Evolutionary conservation across 257 asterid species (phyloP), one percentile per base, ranked within the genome.

Genomic region (Solanum bulbocastanum): DNA sequence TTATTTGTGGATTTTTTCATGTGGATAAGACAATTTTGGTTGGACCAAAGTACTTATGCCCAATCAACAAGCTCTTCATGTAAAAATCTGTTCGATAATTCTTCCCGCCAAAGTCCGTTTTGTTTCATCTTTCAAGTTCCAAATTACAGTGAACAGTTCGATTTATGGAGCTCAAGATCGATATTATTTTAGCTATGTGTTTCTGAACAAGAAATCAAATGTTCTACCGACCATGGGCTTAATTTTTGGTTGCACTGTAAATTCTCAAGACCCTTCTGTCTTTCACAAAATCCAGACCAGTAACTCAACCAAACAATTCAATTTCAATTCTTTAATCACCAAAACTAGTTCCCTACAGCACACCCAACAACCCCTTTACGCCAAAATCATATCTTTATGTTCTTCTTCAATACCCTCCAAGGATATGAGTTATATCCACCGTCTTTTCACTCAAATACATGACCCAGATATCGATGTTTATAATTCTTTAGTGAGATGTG

Each of bases 251-350:
- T 58, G 66, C 66, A 58, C 66, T 58, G 66, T 8, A 20, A 58
- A 58, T 20, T 58, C 66, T 58, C 66, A 20, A 40, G 32, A 76
- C 6, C 58, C 56, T 75, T 89, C 88, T 13, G 11, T 87, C 10
- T 87, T 58, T 33, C 84, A 35, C 33, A 88, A 88, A 60, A 83
- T 91, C 56, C 74, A 88, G 15, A 88, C 91, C 30, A 88, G 93
- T 87, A 90, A 90, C 49, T 92, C 92, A 78, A 83, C 46, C 86
- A 91, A 89, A 83, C 91, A 86, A 90, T 52, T 87, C 40, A 92
- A 91, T 23, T 52, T 87, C 40, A 92, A 90, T 23, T 72, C 91
- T 33, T 65, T 83, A 5, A 86, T 75, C 81, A 56, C 89, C 86
- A 92, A 92, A 88, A 86, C 90, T 86, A 25, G 74, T 20, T 89